Evolutionary conservation across 352 stramenopile species (phyloP), one percentile per base, ranked within the genome.

Genomic region (Saprolegnia parasitica): DNA sequence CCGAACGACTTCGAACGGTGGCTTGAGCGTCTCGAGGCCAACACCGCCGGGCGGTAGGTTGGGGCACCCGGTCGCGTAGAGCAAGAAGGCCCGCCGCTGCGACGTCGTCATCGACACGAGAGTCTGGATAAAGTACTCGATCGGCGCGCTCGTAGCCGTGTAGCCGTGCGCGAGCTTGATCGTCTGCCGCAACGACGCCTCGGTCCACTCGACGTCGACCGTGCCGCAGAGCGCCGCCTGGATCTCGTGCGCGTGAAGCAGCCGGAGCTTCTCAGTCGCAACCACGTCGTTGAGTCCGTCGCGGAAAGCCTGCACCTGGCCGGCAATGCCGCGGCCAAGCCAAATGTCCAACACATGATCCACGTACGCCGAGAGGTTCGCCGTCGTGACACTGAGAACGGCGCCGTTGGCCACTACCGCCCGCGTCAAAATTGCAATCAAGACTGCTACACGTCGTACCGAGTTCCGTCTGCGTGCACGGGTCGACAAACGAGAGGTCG

Each of bases 161-260:
- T 90, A 95, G 15, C 87, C 87, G 58, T 95, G 87, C 4, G 84
- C 82, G 60, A 93, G 78, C 72, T 91, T 95, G 64, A 90, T 86
- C 35, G 85, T 77, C 72, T 81, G 79, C 21, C 78, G 71, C 26
- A 95, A 77, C 21, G 81, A 90, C n/a, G 72, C 76, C 1, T 77
- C 54, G 58, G 87, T 75, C 87, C 87, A 95, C 40, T 76, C 62
- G 24, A 95, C 84, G 62, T 95, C 85, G 4, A 81, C 74, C 42
- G 91, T 80, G 16, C 87, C 87, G 15, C 87, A 93, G 11, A 95
- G 64, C 56, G 91, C 67, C 9, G 79, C 73, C 20, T 91, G 67
- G 11, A 95, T 47, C 70, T 93, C 85, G 0, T 78, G 67, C 26
- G 90, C 81, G 68, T 84, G 88, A 20, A 95, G 65, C 45, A 95